Evolutionary conservation across 31 red algal species (phyloP).

Genomic region (Odonthalia washingtoniensis): DNA sequence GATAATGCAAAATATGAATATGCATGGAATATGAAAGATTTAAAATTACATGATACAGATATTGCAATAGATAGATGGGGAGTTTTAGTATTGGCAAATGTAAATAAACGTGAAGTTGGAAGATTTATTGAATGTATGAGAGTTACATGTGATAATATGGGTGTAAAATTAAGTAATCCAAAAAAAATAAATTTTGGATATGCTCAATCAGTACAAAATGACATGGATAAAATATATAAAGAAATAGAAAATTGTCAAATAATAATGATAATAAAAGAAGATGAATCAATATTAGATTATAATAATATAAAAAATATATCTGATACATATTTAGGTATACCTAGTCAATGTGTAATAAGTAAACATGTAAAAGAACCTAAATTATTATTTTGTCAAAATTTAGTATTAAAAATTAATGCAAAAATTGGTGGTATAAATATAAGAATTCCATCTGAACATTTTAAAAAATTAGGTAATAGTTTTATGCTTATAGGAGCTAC

Average conservation of each 20-base stretch:
- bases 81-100: conserved; percentile 50
- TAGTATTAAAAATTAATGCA: conserved; percentile 79
- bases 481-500: conserved; percentile 74
- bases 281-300: conserved; percentile 63
- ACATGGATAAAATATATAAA: conserved; percentile 57
- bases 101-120: conserved; percentile 29
- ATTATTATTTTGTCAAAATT: conserved; percentile 67
- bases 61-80: conserved; percentile 57
- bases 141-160: conserved; percentile 26
- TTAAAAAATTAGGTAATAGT: conserved; percentile 43
- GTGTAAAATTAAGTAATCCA: conserved; percentile 41
- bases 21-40: conserved; percentile 58
- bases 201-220: conserved; percentile 46
- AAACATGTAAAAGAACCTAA: conserved; percentile 47
- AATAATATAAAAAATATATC: conserved; percentile 76
- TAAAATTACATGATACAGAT: conserved; percentile 48
- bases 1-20: conserved; percentile 52
- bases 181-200: conserved; percentile 39
- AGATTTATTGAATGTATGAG: conserved; percentile 46
- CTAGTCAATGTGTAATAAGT: conserved; percentile 70
- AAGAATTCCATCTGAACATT: conserved; percentile 56
- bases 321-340: conserved; percentile 71
- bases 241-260: no score
- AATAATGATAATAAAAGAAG: conserved; percentile 79
- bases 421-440: conserved; percentile 73